Base-by-base conservation (phyloP, 345 rosid genomes). In the Conringia planisiliqua region DNA sequence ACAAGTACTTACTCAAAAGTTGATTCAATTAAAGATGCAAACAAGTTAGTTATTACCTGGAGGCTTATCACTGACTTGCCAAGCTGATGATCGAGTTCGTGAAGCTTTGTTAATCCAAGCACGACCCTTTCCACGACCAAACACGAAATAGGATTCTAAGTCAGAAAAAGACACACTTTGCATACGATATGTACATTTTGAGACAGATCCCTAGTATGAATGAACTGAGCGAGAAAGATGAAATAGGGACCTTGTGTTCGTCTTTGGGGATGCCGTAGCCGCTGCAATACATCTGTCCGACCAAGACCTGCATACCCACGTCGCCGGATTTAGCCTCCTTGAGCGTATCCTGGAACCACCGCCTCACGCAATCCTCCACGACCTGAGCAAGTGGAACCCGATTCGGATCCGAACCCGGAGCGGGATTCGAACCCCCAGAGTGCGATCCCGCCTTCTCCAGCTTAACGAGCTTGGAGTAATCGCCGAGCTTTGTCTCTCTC, bases 201-300 rank as follows among this genome's bases (percentile, higher is more conserved):
- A 77, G 64, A 42, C 68, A 60, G 56, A 48, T 10, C 63, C 36
- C 51, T 27, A 3, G 3, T 1, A 3, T 27, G n/a, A 27, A 27
- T 27, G 30, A 27, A 27, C 3, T 27, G 3, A n/a, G 24, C 24
- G 24, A 22, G 24, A 22, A 32, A 11, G 29, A 42, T 0, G 10
- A 65, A 62, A 63, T 16, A 35, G 4, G 17, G 68, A 89, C 97
- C 98, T 93, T 89, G 64, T 77, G 82, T 42, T 83, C 76, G 62
- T 93, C 90, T 85, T 82, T 83, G 1, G 93, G 72, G 73, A 90
- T 86, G 4, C 98, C 96, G 77, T 85, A 88, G 58, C 97, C 98
- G 55, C 73, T 82, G 40, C 79, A 79, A 78, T 90, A 89, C 98
- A 93, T 90, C 82, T 90, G 97, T 1, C 89, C 98, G 10, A 93